Conservation (phyloP, 257 asterid species). For the Rehmannia glutinosa region DNA sequence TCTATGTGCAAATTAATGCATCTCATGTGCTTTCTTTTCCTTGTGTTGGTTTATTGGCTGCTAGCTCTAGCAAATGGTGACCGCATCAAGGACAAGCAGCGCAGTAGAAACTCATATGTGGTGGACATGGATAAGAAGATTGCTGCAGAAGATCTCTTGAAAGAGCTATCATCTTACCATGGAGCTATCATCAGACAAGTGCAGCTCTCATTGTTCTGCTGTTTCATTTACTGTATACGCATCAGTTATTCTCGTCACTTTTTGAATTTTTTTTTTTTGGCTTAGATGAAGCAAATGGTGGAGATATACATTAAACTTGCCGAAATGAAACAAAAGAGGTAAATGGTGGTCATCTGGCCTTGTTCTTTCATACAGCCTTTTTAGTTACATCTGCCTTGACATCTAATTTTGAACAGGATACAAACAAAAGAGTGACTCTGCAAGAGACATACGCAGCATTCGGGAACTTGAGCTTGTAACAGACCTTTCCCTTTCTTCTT, state of each 20-base stretch:
- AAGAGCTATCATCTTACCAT: conserved; percentile 71
- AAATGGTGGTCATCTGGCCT: conserved; percentile 17
- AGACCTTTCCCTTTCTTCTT: conserved; percentile 18
- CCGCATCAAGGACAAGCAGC: conserved; percentile 96
- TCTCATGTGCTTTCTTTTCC: conserved; percentile 15
- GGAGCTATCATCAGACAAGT: conserved; percentile 81
- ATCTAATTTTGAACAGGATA: conserved; percentile 59
- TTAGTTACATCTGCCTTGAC: conserved; percentile 1
- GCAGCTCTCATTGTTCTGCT: conserved; percentile 21
- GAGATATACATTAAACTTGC: conserved; percentile 98
- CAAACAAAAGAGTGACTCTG: conserved; percentile 70
- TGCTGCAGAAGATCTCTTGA: conserved; percentile 91
- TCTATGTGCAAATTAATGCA: conserved; percentile 2
- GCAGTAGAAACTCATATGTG: conserved; percentile 91
- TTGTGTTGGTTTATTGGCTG: conserved; percentile 48
- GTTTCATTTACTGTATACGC: conserved; percentile 1
- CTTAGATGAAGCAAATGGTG: conserved; percentile 96
- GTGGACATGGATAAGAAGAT: conserved; percentile 88
- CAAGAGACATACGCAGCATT: conserved; percentile 88
- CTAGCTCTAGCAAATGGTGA: conserved; percentile 97
- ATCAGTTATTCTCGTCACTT: conserved; percentile 13
- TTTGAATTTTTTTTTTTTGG: conserved; percentile 19
- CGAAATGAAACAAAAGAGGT: conserved; percentile 94
- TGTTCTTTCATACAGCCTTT: conserved; percentile 13
- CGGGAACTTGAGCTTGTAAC: conserved; percentile 91